These are phyloP conservation scores for Thraustochytrium sp. DNA, from an alignment of 352 stramenopile genomes.

Conservation along the genomic window DNA sequence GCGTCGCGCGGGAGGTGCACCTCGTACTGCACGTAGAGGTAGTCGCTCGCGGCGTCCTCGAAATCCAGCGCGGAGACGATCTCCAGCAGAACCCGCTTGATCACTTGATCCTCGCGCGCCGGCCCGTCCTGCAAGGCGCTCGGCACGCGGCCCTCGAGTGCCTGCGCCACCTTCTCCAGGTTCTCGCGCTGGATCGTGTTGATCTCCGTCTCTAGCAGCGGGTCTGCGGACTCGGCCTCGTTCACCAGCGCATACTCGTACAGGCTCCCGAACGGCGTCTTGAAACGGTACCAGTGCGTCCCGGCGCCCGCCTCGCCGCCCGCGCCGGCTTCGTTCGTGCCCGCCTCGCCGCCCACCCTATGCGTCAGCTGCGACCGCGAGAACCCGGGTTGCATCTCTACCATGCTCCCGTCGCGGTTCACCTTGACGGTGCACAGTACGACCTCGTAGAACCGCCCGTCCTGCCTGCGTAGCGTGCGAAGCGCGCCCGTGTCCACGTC, in stretches of 20 bases:
- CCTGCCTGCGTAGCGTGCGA: background rate
- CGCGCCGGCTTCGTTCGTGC: background rate
- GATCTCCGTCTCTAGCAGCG: constrained; percentile 35
- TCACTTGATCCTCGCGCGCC: background rate
- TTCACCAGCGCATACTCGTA: constrained; percentile 40
- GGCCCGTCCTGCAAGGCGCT: background rate
- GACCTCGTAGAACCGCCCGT: constrained; percentile 35
- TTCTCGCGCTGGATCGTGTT: constrained; percentile 32
- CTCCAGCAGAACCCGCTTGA: background rate
- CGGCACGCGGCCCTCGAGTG: constrained; percentile 9
- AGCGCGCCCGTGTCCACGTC: background rate
- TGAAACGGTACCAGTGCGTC: constrained; percentile 14
- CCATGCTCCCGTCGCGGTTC: background rate
- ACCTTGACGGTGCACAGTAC: constrained; percentile 37
- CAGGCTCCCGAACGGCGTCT: constrained; percentile 14
- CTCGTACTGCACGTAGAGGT: constrained; percentile 42
- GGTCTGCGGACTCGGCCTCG: constrained; percentile 13
- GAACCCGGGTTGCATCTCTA: constrained; percentile 38
- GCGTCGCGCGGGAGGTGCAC: background rate
- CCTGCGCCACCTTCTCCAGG: background rate
- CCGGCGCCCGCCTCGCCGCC: background rate
- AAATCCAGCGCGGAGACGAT: constrained; percentile 22
- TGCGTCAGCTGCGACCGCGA: background rate
- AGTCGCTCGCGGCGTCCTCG: constrained; percentile 2
- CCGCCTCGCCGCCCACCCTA: background rate